A percentile compares a stretch with the other conserved stretches of the same genome.
These are phyloP conservation scores for Tephrocybe sp. DNA, from an alignment of 768 basidiomycete genomes.

Conservation along the genomic window DNA sequence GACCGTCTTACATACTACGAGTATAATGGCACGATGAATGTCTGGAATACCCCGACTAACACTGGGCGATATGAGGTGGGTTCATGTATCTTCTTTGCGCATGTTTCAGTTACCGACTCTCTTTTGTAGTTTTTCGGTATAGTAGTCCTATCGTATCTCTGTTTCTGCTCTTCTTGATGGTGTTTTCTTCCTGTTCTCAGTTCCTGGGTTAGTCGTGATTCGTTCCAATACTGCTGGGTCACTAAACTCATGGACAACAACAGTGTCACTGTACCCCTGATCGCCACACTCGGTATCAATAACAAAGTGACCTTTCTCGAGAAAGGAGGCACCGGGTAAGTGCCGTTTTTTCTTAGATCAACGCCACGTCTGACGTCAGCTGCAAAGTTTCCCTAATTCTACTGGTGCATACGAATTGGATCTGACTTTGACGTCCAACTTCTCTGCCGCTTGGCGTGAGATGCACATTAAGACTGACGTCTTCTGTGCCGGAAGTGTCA, in stretches of 20 bases:
- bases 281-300: constrained; percentile 77
- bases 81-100: background rate
- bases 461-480: constrained; percentile 81
- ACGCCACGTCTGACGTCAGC: constrained; percentile 5
- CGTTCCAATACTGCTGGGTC: background rate
- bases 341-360: background rate
- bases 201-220: constrained; percentile 45
- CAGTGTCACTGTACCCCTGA: constrained; percentile 70
- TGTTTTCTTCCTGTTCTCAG: constrained; percentile 22
- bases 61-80: constrained; percentile 72
- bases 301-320: constrained; percentile 82
- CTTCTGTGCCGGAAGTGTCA: constrained; percentile 74
- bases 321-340: constrained; percentile 64
- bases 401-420: constrained; percentile 84
- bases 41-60: constrained; percentile 65
- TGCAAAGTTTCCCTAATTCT: constrained; percentile 50
- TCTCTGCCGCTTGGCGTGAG: constrained; percentile 62
- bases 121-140: constrained; percentile 44
- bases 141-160: constrained; percentile 15
- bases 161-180: background rate
- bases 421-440: constrained; percentile 49
- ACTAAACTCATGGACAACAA: constrained; percentile 2
- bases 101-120: constrained; percentile 6
- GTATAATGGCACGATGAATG: constrained; percentile 51
- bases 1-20: constrained; percentile 54